A percentile compares a stretch with the other conserved stretches of the same genome.
Conservation (phyloP, 306 rosid species). For the Abrus pulchellus region DNA sequence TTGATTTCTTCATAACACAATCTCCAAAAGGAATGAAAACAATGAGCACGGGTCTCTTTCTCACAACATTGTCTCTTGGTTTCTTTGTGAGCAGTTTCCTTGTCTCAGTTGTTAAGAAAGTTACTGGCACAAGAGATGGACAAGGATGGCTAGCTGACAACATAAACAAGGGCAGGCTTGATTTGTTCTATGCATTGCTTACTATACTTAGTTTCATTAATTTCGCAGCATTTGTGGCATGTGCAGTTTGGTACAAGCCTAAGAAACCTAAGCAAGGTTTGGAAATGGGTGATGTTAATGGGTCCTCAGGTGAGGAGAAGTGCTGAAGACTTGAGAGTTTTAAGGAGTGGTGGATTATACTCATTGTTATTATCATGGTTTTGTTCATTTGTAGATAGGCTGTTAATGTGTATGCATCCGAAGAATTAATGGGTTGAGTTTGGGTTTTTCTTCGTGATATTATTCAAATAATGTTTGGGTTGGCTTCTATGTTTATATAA, state of each 20-base stretch:
- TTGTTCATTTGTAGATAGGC: slow-evolving; percentile 36
- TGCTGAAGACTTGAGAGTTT: slow-evolving; percentile 44
- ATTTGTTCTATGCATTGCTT: slow-evolving; percentile 79
- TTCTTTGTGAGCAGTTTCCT: slow-evolving; percentile 88
- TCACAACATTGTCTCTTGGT: slow-evolving; percentile 84
- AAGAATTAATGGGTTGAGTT: slow-evolving; percentile 20
- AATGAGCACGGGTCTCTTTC: slow-evolving; percentile 96
- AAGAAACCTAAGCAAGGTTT: slow-evolving; percentile 53
- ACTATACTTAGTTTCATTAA: slow-evolving; percentile 67
- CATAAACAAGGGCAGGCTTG: slow-evolving; percentile 84
- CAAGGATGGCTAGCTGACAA: slow-evolving; percentile 87
- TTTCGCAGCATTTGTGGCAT: slow-evolving; percentile 65
- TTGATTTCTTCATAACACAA: slow-evolving; percentile 91
- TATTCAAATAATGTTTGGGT: slow-evolving; percentile 43
- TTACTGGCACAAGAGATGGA: slow-evolving; percentile 62
- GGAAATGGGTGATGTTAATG: slow-evolving; percentile 57
- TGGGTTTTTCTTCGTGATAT: slow-evolving; percentile 24
- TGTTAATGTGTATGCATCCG: slow-evolving; percentile 10
- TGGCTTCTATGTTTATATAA: slow-evolving; percentile 29
- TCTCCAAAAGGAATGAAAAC: slow-evolving; percentile 97
- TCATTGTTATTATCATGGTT: slow-evolving; percentile 4
- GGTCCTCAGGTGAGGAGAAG: slow-evolving; percentile 56
- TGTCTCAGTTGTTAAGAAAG: slow-evolving; percentile 71
- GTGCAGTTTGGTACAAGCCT: slow-evolving; percentile 75
- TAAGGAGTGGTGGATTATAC: slow-evolving; percentile 20